phyloP scores from a whole-genome alignment of 129 eudicot genomes.

The Calendula officinalis region DNA sequence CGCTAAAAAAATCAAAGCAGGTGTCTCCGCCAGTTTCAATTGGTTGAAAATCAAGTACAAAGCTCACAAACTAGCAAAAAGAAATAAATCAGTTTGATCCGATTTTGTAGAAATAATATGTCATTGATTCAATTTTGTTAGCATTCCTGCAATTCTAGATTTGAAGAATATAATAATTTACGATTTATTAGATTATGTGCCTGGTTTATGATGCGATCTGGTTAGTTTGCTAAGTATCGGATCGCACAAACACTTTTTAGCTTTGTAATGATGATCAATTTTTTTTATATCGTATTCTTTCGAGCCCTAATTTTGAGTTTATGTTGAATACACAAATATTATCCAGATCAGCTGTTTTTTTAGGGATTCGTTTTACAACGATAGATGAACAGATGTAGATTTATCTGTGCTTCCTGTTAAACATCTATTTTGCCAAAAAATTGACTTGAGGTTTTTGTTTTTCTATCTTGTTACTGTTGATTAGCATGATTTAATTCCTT shows the following conservation, averaged over 20 bases:
- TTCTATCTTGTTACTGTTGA: background rate
- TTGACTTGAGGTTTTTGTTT: background rate
- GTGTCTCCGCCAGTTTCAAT: conserved; percentile 30
- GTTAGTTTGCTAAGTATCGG: background rate
- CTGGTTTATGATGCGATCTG: background rate
- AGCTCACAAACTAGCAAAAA: conserved; percentile 36
- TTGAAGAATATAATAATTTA: background rate
- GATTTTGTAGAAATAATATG: background rate
- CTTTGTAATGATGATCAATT: too few relatives aligned
- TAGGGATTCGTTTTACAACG: conserved; percentile 12
- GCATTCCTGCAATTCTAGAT: background rate
- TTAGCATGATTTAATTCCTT: background rate
- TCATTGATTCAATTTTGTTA: conserved; percentile 1
- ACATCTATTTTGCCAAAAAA: background rate
- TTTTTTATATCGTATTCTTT: background rate
- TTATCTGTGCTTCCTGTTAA: background rate
- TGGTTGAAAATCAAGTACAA: conserved; percentile 37
- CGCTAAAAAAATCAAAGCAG: conserved; percentile 30
- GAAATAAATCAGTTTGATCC: conserved; percentile 14
- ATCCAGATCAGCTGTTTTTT: conserved; percentile 3
- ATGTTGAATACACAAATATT: background rate
- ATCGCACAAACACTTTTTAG: conserved; percentile 12
- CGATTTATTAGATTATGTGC: background rate
- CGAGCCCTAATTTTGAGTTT: conserved; percentile 7
- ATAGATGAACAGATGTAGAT: background rate